Evolutionary conservation across 768 basidiomycete species (phyloP), one percentile per base, ranked within the genome.

Genomic region (Daedaleopsis sinensis): DNA sequence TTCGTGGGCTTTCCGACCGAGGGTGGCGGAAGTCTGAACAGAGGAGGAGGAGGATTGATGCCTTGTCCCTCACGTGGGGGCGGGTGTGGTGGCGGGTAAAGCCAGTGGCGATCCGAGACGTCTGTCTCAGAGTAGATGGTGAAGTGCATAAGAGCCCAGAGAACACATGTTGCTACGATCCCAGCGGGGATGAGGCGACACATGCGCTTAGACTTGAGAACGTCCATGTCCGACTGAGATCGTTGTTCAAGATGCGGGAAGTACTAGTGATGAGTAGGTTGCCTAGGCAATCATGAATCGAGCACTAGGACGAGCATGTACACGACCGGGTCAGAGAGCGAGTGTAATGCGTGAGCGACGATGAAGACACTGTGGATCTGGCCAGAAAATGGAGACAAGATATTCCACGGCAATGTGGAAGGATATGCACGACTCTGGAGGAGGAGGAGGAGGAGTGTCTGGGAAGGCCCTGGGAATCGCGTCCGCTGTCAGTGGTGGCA

Each of bases 1-100:
- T 75, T 70, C 5, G 74, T 64, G 1, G 9, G 76, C 19, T 18
- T 36, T 47, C 11, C 23, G 48, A n/a, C n/a, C n/a, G 19, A 43
- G 11, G 43, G 36, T 15, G 35, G 32, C 13, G 43, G 23, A 13
- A 19, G 32, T 15, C 37, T 36, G 16, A 48, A 32, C 5, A 54
- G 47, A 18, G 52, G 61, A 5, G 43, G 52, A 2, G 52, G 53
- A 4, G 54, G 39, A 38, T n/a, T 57, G 18, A 24, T 43, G 27
- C 2, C 38, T 11, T 42, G 53, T n/a, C 27, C 48, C 21, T 21
- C 27, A 15, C 53, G 59, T 43, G 60, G 59, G 15, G 35, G 44
- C 18, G 62, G 57, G 47, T 39, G 12, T 23, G 59, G 57, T 8
- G 57, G 43, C 24, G 51, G 57, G 46, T 62, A 66, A 43, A 58